Percentiles rank a stretch among this genome's conserved stretches.
Conservation (phyloP, 2,329 filamentous ascomycete species). For the Monosporascus sp. region DNA sequence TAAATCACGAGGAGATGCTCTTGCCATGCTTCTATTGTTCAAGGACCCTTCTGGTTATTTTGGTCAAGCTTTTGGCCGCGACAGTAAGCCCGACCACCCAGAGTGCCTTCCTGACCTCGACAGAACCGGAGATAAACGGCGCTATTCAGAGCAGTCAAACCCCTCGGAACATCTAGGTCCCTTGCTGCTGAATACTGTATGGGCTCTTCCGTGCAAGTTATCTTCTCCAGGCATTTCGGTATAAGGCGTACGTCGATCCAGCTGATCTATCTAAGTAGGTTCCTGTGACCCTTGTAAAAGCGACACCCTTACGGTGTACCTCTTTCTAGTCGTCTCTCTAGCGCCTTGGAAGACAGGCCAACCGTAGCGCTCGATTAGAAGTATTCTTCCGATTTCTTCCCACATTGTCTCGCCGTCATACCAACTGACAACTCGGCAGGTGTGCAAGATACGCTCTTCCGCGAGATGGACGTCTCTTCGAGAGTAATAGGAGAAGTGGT, state of each 20-base stretch:
- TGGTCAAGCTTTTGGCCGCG: too few relatives aligned
- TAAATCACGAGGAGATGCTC: too few relatives aligned
- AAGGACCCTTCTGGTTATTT: too few relatives aligned
- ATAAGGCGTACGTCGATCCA: background rate
- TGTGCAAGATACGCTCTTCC: slow-evolving; percentile 5
- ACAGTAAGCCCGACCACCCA: too few relatives aligned
- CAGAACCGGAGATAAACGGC: background rate
- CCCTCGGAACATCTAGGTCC: background rate
- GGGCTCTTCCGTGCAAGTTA: background rate
- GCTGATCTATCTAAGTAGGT: background rate
- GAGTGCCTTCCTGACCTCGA: too few relatives aligned
- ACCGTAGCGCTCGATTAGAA: too few relatives aligned
- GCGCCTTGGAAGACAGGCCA: too few relatives aligned
- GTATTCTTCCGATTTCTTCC: too few relatives aligned
- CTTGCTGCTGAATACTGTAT: background rate
- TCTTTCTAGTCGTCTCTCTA: too few relatives aligned
- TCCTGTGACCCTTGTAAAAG: too few relatives aligned
- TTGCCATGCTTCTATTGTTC: too few relatives aligned
- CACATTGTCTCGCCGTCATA: background rate
- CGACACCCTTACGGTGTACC: too few relatives aligned
- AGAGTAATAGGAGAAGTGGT: slow-evolving; percentile 49
- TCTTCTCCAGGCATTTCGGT: background rate
- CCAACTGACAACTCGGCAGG: slow-evolving; percentile 1
- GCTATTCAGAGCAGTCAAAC: background rate
- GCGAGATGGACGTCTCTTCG: slow-evolving; percentile 48